Base-by-base conservation (phyloP, 2,329 filamentous ascomycete genomes). In the Chaetomiaceae sp. region DNA sequence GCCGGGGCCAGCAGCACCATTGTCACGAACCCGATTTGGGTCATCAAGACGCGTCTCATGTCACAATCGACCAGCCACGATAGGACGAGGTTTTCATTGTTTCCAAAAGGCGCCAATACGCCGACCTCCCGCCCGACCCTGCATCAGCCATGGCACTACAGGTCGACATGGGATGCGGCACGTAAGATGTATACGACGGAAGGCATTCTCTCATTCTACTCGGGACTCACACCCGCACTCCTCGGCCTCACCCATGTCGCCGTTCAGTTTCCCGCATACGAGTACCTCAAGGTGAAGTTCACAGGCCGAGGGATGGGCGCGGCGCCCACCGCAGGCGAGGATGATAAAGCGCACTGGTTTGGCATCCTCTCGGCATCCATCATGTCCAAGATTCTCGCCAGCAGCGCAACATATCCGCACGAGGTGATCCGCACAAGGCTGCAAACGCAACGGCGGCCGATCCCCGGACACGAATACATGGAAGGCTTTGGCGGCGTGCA, bases 21-120 rank as follows among this genome's bases (percentile, higher is more conserved):
- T 58, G 87, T 86, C 58, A 99, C 94, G 21, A 99, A 97, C 69
- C 94, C 94, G 1, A 99, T 99, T 56, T 99, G 94, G 94, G 94
- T 99, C 33, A 96, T 99, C 74, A 99, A 99, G 73, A 99, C 94
- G 44, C 81, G 94, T 61, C 81, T 99, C 62, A 97, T 97, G 94
- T 96, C 94, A 33, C 94, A 97, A 73, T 87, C 65, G 66, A 78
- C 59, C 33, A 60, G 64, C 57, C 75, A 69, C 66, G 71, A 66
- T 69, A 75, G 71, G 66, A 75, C 66, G 65, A 75, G 69, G 14
- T 71, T 73, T 58, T 74, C 71, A 23, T 57, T 67, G 55, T 73
- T 75, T 55, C 75, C 79, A 40, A 75, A 75, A 60, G 71, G 76
- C 11, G 66, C 71, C 50, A 80, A 74, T 64, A 81, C 78, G 2